Percentiles rank a stretch among this genome's conserved stretches.
Evolutionary conservation across 1,284 basidiomycete genomes (phyloP).

Genomic region (Xerocomus nothofagi): DNA sequence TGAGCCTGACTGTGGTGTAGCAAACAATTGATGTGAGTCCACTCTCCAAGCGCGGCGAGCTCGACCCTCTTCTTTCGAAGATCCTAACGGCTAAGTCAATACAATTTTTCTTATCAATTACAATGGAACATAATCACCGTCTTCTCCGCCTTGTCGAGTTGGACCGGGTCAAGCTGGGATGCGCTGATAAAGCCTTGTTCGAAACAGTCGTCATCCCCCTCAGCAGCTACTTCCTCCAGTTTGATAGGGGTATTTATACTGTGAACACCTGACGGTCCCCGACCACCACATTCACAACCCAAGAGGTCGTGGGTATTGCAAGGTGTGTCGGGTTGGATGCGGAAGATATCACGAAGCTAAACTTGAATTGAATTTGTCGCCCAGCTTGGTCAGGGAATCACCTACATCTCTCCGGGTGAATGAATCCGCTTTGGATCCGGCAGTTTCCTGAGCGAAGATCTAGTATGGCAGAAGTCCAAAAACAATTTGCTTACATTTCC

Average conservation of each 20-base stretch:
- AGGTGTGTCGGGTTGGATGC: constrained; percentile 73
- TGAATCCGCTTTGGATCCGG: constrained; percentile 73
- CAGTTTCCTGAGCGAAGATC: constrained; percentile 37
- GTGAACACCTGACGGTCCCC: constrained; percentile 20
- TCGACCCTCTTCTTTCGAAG: constrained; percentile 72
- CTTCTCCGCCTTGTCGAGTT: constrained; percentile 51
- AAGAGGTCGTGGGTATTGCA: constrained; percentile 93
- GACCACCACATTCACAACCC: constrained; percentile 65
- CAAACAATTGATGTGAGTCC: constrained; percentile 85
- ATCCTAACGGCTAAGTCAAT: constrained; percentile 45
- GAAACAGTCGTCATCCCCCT: constrained; percentile 29
- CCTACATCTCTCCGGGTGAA: constrained; percentile 87
- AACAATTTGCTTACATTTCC: constrained; percentile 48
- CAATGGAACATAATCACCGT: constrained; percentile 41
- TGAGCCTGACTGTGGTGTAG: constrained; percentile 41
- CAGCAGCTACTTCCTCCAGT: constrained; percentile 19
- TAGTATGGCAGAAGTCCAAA: constrained; percentile 1
- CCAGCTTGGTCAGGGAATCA: constrained; percentile 12
- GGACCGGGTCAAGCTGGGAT: constrained; percentile 58
- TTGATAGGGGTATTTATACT: constrained; percentile 15
- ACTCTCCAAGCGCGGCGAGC: constrained; percentile 81
- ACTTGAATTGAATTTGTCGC: constrained; percentile 4
- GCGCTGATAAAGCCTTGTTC: constrained; percentile 68
- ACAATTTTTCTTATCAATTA: background rate
- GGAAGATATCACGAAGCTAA: constrained; percentile 89